Evolutionary conservation across 2,329 filamentous ascomycete species (phyloP), one percentile per base, ranked within the genome.

Genomic region (Karstenula rhodostoma): DNA sequence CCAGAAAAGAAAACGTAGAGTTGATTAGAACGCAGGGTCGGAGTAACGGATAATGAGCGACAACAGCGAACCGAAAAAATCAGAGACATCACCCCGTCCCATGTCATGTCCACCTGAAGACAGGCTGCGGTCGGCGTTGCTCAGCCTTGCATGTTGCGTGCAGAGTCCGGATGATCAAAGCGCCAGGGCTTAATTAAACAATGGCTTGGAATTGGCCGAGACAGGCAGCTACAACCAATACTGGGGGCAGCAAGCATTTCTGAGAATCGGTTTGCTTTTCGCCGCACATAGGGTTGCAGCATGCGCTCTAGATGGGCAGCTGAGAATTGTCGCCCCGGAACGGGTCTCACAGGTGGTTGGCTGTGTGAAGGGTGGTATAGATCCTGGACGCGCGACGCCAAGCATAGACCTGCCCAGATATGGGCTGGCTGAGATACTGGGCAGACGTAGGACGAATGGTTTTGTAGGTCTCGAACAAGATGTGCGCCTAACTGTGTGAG

Each of bases 151-250:
- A 29, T 42, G 50, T 29, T 29, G 37, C 23, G 23, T 53, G 50
- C 50, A n/a, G 22, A 53, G 50, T 53, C 50, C 50, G 48, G 37
- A 42, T 53, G 50, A 53, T 53, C 50, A 53, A 43, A 43, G 37
- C 50, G 37, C 50, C n/a, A 22, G 50, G 35, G 37, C 19, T 13
- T 22, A 42, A 53, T 53, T 17, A 43, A 22, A 42, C 22, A 42
- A 19, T 15, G 42, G 35, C 50, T 27, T 42, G 13, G 50, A 15
- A 52, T 42, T 43, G 22, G 50, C 50, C 50, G 2, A 53, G 43
- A 43, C 22, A 43, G 50, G 50, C 50, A 53, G 50, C 50, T 37
- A 8, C 6, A 35, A 32, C 33, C 32, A 40, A 13, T 27, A 17
- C n/a, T 17, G n/a, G 23, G 22, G 50, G 23, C 12, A 29, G 27